Base-by-base conservation (phyloP, 495 filamentous ascomycete genomes). In the Hypoxylon trugodes region DNA sequence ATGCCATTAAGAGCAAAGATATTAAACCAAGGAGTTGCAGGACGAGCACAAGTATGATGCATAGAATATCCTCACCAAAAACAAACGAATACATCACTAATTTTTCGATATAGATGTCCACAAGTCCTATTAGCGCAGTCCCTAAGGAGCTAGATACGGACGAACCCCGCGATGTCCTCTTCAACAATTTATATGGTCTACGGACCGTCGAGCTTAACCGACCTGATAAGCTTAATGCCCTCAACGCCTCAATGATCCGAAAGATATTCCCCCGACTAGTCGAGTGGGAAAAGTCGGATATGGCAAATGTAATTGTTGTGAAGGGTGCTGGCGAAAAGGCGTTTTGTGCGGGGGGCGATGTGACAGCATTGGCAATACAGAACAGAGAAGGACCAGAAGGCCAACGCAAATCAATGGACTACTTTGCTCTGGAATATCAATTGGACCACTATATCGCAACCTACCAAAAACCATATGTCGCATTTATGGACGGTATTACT, bases 401-500 rank as follows among this genome's bases (percentile, higher is more conserved):
- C 43, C 82, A 88, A 68, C 67, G 82, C 57, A 80, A 79, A 65
- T 93, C 91, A n/a, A 76, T 78, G 16, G 87, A 91, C 32, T 98
- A 93, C 79, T 98, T 98, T 70, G 89, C 75, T 6, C 85, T 91
- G 40, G 95, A 98, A 86, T 98, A 97, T 81, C 85, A 87, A 70
- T 88, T 98, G 48, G 90, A 98, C 77, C 95, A 98, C 77, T 76
- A 91, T 47, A 93, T 98, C 69, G 93, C 96, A n/a, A 97, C 93
- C 43, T 97, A 94, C 79, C 67, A 77, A 21, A 98, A 97, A 79
- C 95, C 95, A 2, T 95, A 93, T 72, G 86, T 98, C 43, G 92
- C 96, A 32, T 90, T 97, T 73, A 93, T 98, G 88, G 96, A 98
- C 71, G 95, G 95, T 53, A 89, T 96, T 70, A 98, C 96, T 19